A percentile compares a stretch with the other conserved stretches of the same genome.
Conservation (phyloP, 1,139 yeast genomes). For the Yamadazyma atmosphaerica region DNA sequence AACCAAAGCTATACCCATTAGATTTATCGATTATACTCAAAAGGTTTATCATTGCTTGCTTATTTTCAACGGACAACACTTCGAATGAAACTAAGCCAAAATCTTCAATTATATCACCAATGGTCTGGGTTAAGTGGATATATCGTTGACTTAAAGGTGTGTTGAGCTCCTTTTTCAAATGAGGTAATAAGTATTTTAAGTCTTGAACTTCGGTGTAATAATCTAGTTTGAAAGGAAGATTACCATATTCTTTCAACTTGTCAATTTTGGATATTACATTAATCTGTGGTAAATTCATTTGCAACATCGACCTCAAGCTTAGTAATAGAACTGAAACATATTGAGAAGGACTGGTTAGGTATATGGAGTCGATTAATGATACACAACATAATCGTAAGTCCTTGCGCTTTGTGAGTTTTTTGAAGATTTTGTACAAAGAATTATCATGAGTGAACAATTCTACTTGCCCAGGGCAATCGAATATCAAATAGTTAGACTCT, state of each 20-base stretch:
- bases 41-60: slow-evolving; percentile 83
- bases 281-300: slow-evolving; percentile 45
- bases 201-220: slow-evolving; percentile 94
- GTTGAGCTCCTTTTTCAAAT: slow-evolving; percentile 67
- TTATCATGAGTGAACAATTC: slow-evolving; percentile 50
- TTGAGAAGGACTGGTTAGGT: slow-evolving; percentile 84
- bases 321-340: slow-evolving; percentile 82
- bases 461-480: slow-evolving; percentile 75
- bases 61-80: slow-evolving; percentile 88
- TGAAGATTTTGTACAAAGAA: slow-evolving; percentile 39
- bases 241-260: slow-evolving; percentile 60
- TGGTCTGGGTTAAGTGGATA: slow-evolving; percentile 69
- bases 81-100: slow-evolving; percentile 87
- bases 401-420: slow-evolving; percentile 40
- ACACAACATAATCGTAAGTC: slow-evolving; percentile 83
- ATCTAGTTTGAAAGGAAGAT: slow-evolving; percentile 69
- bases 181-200: slow-evolving; percentile 65
- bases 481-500: slow-evolving; percentile 69
- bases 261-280: slow-evolving; percentile 82
- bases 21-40: slow-evolving; percentile 83
- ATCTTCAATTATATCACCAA: slow-evolving; percentile 83
- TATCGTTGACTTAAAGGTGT: slow-evolving; percentile 62
- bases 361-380: slow-evolving; percentile 81
- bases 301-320: slow-evolving; percentile 68
- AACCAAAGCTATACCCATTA: slow-evolving; percentile 89